Percentiles rank a stretch among this genome's conserved stretches.
Conservation (phyloP, 1,284 basidiomycete species). For the Phellopilus nigrolimitatus region DNA sequence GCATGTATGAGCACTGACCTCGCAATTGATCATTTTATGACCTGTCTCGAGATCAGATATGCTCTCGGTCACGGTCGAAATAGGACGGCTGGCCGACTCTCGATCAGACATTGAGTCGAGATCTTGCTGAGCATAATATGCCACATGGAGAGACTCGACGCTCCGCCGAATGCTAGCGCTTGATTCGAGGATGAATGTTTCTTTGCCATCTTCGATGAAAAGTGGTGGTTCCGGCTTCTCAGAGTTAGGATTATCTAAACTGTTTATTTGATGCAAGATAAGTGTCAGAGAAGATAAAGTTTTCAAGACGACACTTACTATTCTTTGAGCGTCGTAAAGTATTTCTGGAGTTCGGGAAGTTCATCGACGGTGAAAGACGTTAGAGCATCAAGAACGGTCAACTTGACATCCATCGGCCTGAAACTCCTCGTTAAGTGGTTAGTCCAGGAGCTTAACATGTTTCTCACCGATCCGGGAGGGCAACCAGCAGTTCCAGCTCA, state of each 20-base stretch:
- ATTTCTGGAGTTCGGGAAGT: constrained; percentile 42
- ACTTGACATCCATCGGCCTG: constrained; percentile 49
- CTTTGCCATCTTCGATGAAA: constrained; percentile 35
- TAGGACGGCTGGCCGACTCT: not conserved
- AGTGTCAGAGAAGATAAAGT: not conserved
- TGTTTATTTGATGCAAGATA: not conserved
- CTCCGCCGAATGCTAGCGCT: constrained; percentile 48
- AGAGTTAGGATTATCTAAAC: constrained; percentile 22
- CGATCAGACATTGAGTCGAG: constrained; percentile 1
- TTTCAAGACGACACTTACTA: constrained; percentile 39
- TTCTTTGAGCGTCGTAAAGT: constrained; percentile 35
- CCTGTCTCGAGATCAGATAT: constrained; percentile 52
- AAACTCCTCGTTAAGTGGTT: constrained; percentile 6
- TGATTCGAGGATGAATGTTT: constrained; percentile 46
- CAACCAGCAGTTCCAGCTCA: constrained; percentile 15
- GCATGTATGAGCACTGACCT: constrained; percentile 49
- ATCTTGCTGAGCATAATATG: not conserved
- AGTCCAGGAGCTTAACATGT: not conserved
- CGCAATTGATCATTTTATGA: constrained; percentile 46
- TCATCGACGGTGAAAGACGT: constrained; percentile 29
- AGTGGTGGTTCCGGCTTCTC: constrained; percentile 52
- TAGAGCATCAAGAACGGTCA: constrained; percentile 37
- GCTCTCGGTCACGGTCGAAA: constrained; percentile 36
- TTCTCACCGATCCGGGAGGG: constrained; percentile 24
- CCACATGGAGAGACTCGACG: constrained; percentile 27